Evolutionary conservation across 2,329 filamentous ascomycete species (phyloP).

Genomic region (Cercospora sp.): DNA sequence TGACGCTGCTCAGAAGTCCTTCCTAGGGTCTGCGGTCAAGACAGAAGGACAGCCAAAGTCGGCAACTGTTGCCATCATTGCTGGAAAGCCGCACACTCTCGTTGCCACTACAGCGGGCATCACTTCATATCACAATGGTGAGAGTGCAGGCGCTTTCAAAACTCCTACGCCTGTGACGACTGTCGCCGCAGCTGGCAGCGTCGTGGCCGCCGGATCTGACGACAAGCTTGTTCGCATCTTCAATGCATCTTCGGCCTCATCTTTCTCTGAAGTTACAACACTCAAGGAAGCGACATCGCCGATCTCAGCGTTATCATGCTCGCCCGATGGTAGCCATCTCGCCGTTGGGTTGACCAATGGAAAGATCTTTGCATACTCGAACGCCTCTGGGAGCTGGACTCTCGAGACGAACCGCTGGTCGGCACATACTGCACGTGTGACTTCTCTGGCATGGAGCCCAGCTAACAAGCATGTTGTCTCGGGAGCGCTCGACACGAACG

Average conservation of each 20-base stretch:
- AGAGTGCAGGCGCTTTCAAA: constrained; percentile 50
- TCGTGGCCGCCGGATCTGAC: constrained; percentile 74
- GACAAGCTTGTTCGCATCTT: constrained; percentile 76
- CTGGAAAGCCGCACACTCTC: constrained; percentile 53
- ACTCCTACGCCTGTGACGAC: constrained; percentile 63
- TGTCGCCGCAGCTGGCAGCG: constrained; percentile 66
- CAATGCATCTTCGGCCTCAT: constrained; percentile 56
- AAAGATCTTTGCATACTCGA: constrained; percentile 80
- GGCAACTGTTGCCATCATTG: constrained; percentile 59
- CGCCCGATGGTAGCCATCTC: constrained; percentile 70
- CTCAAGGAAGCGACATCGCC: constrained; percentile 68
- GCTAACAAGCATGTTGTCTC: constrained; percentile 76
- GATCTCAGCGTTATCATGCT: constrained; percentile 82
- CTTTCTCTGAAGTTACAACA: constrained; percentile 53
- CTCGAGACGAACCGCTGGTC: constrained; percentile 79
- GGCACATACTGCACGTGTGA: constrained; percentile 68
- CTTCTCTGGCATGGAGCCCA: constrained; percentile 73
- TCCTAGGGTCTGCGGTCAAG: constrained; percentile 66
- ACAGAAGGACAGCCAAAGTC: constrained; percentile 80
- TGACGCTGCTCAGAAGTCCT: constrained; percentile 72
- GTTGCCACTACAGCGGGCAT: constrained; percentile 58
- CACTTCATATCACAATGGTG: constrained; percentile 57
- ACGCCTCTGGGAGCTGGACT: constrained; percentile 51
- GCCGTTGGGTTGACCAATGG: constrained; percentile 81
- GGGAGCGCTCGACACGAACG: constrained; percentile 84